Percentiles rank a stretch among this genome's conserved stretches.
phyloP scores from a whole-genome alignment of 1,284 basidiomycete species.

The Cryptococcus sp. region DNA sequence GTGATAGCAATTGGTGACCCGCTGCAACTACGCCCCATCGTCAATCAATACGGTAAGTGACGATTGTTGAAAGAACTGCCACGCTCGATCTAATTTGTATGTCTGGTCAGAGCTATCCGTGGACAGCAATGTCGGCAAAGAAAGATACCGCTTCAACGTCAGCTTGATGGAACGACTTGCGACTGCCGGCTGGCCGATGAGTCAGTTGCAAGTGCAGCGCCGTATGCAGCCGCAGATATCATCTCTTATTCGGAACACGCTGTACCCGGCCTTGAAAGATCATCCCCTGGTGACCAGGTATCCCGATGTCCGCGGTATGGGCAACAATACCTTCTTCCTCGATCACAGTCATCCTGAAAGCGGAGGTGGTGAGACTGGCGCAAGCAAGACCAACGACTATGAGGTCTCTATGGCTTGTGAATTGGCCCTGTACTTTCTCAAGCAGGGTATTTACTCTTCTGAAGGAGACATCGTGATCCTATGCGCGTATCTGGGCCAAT shows the following conservation, averaged over 20 bases:
- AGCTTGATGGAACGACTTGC: conserved; percentile 67
- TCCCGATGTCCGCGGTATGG: conserved; percentile 62
- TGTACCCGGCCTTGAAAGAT: conserved; percentile 65
- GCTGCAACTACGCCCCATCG: conserved; percentile 66
- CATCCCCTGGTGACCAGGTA: conserved; percentile 60
- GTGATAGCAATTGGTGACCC: conserved; percentile 72
- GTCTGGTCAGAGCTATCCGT: conserved; percentile 59
- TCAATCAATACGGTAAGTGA: conserved; percentile 65
- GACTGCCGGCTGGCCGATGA: conserved; percentile 59
- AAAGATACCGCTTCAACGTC: conserved; percentile 63
- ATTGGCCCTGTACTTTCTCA: conserved; percentile 65
- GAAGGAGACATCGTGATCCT: conserved; percentile 73
- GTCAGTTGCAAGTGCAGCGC: conserved; percentile 57
- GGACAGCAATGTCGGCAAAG: conserved; percentile 58
- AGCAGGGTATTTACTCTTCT: conserved; percentile 62
- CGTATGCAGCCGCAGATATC: conserved; percentile 60
- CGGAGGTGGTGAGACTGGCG: conserved; percentile 60
- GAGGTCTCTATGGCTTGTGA: conserved; percentile 72
- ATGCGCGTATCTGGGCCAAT: conserved; percentile 71
- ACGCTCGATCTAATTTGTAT: background rate
- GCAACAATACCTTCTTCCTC: conserved; percentile 64
- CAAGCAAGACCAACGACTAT: conserved; percentile 65
- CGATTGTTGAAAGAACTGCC: background rate
- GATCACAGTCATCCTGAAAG: conserved; percentile 62
- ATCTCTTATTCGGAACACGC: conserved; percentile 59